These are phyloP conservation scores for Salix purpurea DNA, from an alignment of 345 rosid genomes.

Conservation along the genomic window DNA sequence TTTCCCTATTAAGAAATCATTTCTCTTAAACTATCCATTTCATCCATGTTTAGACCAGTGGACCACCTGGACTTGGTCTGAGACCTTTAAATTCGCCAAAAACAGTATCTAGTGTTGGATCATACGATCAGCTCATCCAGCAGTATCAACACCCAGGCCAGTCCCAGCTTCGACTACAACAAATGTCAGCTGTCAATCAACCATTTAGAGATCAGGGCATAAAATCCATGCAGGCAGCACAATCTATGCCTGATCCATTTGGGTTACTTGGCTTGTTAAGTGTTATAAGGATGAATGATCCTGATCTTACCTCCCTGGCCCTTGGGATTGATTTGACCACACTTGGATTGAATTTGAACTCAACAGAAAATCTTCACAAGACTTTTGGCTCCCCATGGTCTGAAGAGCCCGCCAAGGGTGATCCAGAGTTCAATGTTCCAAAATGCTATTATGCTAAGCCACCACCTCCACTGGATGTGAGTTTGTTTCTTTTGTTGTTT, in stretches of 20 bases:
- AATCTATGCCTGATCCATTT: conserved; percentile 69
- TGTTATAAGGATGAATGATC: conserved; percentile 70
- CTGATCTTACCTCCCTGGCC: conserved; percentile 73
- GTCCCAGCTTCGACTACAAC: conserved; percentile 86
- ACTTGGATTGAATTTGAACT: conserved; percentile 87
- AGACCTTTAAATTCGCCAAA: conserved; percentile 82
- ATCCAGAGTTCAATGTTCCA: conserved; percentile 87
- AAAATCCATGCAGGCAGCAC: conserved; percentile 57
- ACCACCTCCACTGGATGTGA: conserved; percentile 77
- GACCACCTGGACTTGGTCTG: conserved; percentile 79
- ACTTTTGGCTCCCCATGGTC: conserved; percentile 99
- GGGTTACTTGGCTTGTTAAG: conserved; percentile 79
- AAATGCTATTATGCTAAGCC: conserved; percentile 85
- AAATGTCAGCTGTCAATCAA: conserved; percentile 78
- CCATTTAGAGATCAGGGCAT: conserved; percentile 82
- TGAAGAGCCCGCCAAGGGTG: conserved; percentile 90
- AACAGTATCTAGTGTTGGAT: conserved; percentile 58
- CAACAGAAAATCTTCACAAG: conserved; percentile 86
- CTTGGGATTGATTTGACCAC: conserved; percentile 95
- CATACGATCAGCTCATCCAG: conserved; percentile 78
- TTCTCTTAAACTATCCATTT: neutral
- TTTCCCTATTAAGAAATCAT: neutral
- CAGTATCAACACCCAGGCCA: conserved; percentile 86
- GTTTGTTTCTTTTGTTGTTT: conserved; percentile 10
- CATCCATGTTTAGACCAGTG: conserved; percentile 54